A percentile compares a stretch with the other conserved stretches of the same genome.
These are phyloP conservation scores for Apostasia ramifera DNA, from an alignment of 106 monocot genomes.

Conservation along the genomic window DNA sequence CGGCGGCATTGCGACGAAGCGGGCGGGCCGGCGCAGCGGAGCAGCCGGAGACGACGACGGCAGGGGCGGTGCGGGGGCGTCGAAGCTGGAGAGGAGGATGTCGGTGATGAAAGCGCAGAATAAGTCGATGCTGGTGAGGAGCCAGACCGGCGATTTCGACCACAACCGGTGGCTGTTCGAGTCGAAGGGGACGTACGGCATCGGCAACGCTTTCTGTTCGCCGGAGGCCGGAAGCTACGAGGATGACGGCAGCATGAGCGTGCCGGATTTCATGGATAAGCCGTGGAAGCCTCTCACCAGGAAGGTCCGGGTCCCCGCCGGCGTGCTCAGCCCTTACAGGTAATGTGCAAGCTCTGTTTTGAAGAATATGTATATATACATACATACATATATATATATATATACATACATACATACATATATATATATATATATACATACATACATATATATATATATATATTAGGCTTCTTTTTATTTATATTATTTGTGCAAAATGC, in stretches of 20 bases:
- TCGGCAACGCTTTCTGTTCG: conserved; percentile 80
- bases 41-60: conserved; percentile 4
- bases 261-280: conserved; percentile 76
- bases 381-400: no score
- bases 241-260: conserved; percentile 31
- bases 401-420: no score
- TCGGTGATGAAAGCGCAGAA: conserved; percentile 42
- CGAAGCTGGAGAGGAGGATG: conserved; percentile 37
- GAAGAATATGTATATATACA: no score
- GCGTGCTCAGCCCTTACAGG: conserved; percentile 59
- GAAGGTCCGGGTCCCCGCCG: conserved; percentile 45
- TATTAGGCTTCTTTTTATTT: no score
- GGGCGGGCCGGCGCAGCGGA: not conserved
- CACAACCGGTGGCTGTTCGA: conserved; percentile 89
- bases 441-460: no score
- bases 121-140: conserved; percentile 63
- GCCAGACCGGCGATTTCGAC: conserved; percentile 87
- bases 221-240: conserved; percentile 21
- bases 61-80: not conserved
- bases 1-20: conserved; percentile 2
- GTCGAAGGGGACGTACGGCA: conserved; percentile 79
- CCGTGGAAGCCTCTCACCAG: conserved; percentile 93
- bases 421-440: no score
- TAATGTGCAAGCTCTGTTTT: not conserved
- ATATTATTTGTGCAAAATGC: no score